Percentiles rank a stretch among this genome's conserved stretches.
phyloP scores from a whole-genome alignment of 2,329 filamentous ascomycete genomes.

The Calonectria ilicicola region DNA sequence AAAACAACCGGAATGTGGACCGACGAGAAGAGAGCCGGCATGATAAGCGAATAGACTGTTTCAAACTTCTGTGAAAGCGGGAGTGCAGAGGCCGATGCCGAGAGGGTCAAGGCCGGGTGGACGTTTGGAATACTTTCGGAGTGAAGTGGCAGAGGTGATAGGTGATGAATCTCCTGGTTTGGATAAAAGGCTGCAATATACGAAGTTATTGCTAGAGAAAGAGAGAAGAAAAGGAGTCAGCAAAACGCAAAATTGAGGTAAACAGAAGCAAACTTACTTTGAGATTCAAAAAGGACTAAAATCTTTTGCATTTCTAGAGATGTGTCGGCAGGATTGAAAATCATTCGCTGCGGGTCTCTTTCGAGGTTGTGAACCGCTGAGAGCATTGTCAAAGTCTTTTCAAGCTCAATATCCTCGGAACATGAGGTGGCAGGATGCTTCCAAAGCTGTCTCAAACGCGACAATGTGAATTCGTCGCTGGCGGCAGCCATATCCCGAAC shows the following conservation, averaged over 20 bases:
- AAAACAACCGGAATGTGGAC: constrained; percentile 68
- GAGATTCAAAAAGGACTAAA: constrained; percentile 64
- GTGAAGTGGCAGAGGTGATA: constrained; percentile 57
- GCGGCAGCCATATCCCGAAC: constrained; percentile 37
- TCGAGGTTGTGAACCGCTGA: constrained; percentile 64
- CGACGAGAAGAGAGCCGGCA: constrained; percentile 68
- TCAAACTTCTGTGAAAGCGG: constrained; percentile 58
- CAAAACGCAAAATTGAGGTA: neutral
- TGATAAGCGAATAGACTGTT: constrained; percentile 63
- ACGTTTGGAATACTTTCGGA: constrained; percentile 53
- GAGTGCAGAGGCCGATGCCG: constrained; percentile 49
- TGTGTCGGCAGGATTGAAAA: neutral
- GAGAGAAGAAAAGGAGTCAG: neutral
- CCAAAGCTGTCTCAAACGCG: constrained; percentile 60
- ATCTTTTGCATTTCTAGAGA: constrained; percentile 45
- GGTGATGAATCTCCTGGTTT: constrained; percentile 56
- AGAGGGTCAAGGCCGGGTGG: constrained; percentile 53
- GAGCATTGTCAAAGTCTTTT: constrained; percentile 71
- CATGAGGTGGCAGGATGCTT: neutral
- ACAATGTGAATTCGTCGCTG: constrained; percentile 57
- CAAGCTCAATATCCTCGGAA: constrained; percentile 55
- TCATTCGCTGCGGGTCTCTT: constrained; percentile 42
- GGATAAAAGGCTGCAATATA: constrained; percentile 61
- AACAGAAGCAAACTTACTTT: constrained; percentile 50
- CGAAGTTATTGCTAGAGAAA: constrained; percentile 56